Conservation (phyloP, 148 eudicot species). For the Rhododendron henanense region DNA sequence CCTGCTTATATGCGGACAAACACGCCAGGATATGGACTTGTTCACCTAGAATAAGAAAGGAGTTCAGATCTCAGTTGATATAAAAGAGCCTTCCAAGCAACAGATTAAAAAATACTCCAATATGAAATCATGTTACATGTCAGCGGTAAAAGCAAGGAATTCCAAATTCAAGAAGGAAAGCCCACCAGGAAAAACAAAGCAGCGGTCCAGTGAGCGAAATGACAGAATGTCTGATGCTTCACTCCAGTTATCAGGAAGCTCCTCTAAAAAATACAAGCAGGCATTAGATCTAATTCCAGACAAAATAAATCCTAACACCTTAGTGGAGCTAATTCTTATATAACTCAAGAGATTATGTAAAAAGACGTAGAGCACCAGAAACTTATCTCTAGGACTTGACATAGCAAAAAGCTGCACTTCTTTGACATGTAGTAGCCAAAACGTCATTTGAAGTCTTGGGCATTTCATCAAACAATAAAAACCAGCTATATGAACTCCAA, state of each 20-base stretch:
- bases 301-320: neutral
- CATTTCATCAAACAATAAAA: neutral
- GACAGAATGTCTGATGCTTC: slow-evolving; percentile 58
- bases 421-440: neutral
- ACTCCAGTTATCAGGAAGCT: slow-evolving; percentile 69
- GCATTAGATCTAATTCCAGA: slow-evolving; percentile 4
- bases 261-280: slow-evolving; percentile 38
- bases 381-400: neutral
- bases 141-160: neutral
- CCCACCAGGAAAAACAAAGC: slow-evolving; percentile 87
- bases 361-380: neutral
- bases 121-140: slow-evolving; percentile 4
- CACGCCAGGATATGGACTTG: slow-evolving; percentile 84
- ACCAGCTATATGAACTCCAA: neutral
- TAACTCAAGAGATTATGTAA: neutral
- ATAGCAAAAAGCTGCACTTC: neutral
- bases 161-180: slow-evolving; percentile 1
- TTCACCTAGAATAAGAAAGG: slow-evolving; percentile 52
- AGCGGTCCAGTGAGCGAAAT: slow-evolving; percentile 68
- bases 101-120: neutral
- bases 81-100: neutral
- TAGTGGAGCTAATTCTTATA: neutral
- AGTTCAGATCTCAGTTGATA: neutral
- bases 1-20: slow-evolving; percentile 77
- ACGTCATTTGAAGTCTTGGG: neutral